Percentiles rank a stretch among this genome's conserved stretches.
Conservation (phyloP, 2,329 filamentous ascomycete genomes). For the Sclerotinia subarctica region DNA sequence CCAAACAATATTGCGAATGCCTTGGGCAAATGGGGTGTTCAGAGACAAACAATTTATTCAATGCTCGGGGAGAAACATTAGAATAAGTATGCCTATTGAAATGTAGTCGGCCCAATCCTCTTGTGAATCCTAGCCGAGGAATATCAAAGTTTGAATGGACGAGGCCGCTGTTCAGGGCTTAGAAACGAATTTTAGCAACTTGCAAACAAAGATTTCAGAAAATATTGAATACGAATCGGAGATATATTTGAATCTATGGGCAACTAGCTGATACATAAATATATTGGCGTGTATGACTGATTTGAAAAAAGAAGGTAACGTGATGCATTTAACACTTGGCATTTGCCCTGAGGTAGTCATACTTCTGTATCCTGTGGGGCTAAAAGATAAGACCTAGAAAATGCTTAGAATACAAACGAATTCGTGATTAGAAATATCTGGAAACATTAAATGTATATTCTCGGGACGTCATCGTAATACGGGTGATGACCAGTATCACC, state of each 20-base stretch:
- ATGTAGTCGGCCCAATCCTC: not conserved
- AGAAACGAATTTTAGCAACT: not conserved
- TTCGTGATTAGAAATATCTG: not conserved
- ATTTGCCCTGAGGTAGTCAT: not conserved
- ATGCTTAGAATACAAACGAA: not conserved
- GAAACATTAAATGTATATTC: not conserved
- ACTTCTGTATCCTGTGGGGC: not conserved
- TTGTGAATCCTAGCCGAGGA: not conserved
- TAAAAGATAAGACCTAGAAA: not conserved
- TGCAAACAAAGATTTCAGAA: not conserved
- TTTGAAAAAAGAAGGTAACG: not conserved
- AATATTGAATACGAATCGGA: not conserved
- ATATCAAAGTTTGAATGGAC: not conserved
- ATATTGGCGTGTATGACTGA: not conserved
- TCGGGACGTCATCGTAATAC: not conserved
- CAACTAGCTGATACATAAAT: not conserved
- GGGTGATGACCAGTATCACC: not conserved
- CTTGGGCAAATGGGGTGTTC: not conserved
- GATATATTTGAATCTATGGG: not conserved
- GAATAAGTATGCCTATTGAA: not conserved
- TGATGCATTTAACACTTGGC: not conserved
- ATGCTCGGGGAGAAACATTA: not conserved
- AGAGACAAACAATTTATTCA: not conserved
- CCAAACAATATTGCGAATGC: not conserved
- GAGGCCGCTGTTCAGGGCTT: not conserved